These are phyloP conservation scores for Sporothrix curviconia DNA, from an alignment of 2,329 filamentous ascomycete genomes.

Conservation along the genomic window DNA sequence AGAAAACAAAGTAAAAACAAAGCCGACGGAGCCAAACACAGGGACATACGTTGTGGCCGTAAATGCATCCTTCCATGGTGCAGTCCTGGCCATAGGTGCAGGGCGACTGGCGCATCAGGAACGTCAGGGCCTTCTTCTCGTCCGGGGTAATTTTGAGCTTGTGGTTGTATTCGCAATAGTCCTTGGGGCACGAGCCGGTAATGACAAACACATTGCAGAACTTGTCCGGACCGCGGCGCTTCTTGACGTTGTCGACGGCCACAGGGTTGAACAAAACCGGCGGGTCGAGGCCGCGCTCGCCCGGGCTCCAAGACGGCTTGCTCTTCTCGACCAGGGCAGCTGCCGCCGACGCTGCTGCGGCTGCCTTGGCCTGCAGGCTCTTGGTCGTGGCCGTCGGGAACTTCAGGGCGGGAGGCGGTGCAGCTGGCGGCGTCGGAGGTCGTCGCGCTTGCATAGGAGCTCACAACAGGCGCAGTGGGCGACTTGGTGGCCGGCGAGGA, in stretches of 20 bases:
- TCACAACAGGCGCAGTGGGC: too few species aligned
- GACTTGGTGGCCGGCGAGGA: neutral
- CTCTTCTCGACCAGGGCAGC: constrained; percentile 24
- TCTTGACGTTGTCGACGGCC: constrained; percentile 50
- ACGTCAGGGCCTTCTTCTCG: constrained; percentile 50
- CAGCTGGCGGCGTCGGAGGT: neutral
- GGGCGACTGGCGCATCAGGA: constrained; percentile 50
- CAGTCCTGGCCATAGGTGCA: constrained; percentile 54
- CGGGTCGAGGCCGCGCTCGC: constrained; percentile 48
- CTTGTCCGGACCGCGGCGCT: constrained; percentile 47
- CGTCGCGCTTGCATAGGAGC: neutral
- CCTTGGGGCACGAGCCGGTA: constrained; percentile 49
- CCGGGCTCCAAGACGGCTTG: constrained; percentile 43
- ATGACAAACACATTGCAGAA: constrained; percentile 59
- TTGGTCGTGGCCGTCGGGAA: constrained; percentile 32
- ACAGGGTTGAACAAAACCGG: constrained; percentile 40
- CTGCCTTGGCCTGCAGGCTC: constrained; percentile 22
- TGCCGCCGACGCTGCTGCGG: constrained; percentile 22
- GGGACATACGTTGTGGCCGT: constrained; percentile 49
- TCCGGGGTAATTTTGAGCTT: constrained; percentile 46
- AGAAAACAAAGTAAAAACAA: neutral
- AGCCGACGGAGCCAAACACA: neutral
- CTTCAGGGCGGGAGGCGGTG: constrained; percentile 24
- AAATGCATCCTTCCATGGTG: constrained; percentile 51
- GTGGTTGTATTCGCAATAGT: constrained; percentile 53